These are phyloP conservation scores for Glutinoglossum americanum DNA, from an alignment of 495 filamentous ascomycete species.

Conservation along the genomic window DNA sequence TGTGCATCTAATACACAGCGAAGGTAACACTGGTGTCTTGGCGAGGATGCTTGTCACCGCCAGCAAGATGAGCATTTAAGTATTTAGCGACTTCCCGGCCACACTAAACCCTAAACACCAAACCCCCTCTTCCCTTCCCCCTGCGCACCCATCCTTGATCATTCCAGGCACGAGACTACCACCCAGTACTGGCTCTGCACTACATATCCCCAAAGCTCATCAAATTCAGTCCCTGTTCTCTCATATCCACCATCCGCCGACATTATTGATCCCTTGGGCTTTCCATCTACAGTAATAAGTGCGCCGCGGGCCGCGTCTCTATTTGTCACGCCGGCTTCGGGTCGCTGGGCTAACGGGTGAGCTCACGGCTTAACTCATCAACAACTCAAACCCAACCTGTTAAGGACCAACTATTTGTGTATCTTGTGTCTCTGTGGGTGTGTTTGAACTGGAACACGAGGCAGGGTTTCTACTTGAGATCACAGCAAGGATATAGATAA, in stretches of 20 bases:
- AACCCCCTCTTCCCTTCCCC: background rate
- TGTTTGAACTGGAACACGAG: background rate
- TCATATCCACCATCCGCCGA: background rate
- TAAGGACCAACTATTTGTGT: background rate
- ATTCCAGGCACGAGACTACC: background rate
- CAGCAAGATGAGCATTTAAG: background rate
- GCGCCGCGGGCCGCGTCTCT: background rate
- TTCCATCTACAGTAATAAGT: background rate
- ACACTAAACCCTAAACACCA: background rate
- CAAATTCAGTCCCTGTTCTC: background rate
- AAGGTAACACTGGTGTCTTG: background rate
- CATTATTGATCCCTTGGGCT: background rate
- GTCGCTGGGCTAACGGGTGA: background rate
- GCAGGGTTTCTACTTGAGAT: background rate
- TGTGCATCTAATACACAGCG: background rate
- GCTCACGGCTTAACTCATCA: background rate
- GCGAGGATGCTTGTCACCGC: background rate
- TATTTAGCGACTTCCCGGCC: background rate
- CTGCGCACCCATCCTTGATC: background rate
- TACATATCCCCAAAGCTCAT: background rate
- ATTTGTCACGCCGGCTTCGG: background rate
- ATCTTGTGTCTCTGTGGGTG: background rate
- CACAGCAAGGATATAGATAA: conserved; percentile 1
- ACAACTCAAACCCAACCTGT: background rate
- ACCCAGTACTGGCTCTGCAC: background rate